Conservation (phyloP, 139 green algal species). For the Gonium pectorale region DNA sequence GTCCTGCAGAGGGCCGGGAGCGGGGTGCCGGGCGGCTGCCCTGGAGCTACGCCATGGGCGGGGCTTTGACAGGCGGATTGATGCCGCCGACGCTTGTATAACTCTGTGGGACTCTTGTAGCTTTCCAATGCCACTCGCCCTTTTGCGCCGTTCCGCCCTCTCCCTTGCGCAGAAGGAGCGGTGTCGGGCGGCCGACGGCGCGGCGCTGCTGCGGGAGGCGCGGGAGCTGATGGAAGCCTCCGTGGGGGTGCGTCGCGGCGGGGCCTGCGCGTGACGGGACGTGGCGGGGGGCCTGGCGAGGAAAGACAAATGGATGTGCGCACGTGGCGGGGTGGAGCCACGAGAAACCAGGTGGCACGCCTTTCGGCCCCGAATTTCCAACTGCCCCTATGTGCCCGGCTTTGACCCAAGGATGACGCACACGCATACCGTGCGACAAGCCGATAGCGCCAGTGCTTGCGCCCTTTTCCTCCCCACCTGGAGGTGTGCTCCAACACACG, state of each 20-base stretch:
- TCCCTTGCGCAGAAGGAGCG: not conserved
- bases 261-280: not conserved
- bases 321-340: no score
- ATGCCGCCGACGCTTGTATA: not conserved
- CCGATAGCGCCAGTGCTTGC: no score
- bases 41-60: not conserved
- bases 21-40: no score
- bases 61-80: not conserved
- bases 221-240: constrained; percentile 25
- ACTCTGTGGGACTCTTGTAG: not conserved
- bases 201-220: constrained; percentile 3
- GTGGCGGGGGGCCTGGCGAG: not conserved
- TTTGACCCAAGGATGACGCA: no score
- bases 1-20: no score
- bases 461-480: no score
- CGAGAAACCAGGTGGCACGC: no score
- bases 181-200: not conserved
- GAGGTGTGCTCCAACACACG: no score
- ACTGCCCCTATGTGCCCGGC: no score
- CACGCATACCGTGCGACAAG: no score
- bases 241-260: not conserved
- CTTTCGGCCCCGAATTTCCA: no score
- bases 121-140: not conserved
- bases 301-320: no score
- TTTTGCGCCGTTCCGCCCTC: not conserved